Evolutionary conservation across 2,329 filamentous ascomycete genomes (phyloP), one percentile per base, ranked within the genome.

Genomic region (Fonsecaea monophora): DNA sequence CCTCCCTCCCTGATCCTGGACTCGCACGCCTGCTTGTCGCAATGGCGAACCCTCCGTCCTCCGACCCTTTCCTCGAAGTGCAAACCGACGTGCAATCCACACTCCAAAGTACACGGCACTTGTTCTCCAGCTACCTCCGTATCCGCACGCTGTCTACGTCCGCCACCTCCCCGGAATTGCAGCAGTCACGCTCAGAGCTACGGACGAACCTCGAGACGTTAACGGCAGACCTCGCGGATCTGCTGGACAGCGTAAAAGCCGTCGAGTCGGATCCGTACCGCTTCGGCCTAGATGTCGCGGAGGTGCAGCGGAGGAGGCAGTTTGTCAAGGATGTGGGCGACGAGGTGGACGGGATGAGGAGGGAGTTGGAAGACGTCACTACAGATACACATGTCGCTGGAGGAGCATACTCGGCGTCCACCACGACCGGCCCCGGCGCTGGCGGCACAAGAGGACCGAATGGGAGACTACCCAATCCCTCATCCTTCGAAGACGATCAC

Each of bases 101-200:
- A 68, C 89, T 99, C 70, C 86, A 90, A 71, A 88, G 87, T 13
- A 91, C 92, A 61, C 90, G 94, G 9, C 90, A 94, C 60, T 89
- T 97, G 65, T 97, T 97, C 84, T 89, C 91, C 70, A 97, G 94
- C 15, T 99, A 97, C 83, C 87, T 97, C 53, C 94, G 95, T 76
- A 99, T 99, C 81, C 92, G 93, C 76, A 95, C 93, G 54, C 89
- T 96, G 32, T 87, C 89, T 66, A 89, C 89, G 48, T 86, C 87
- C 8, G 81, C 89, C 13, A 84, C 84, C 53, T 94, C 92, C 18
- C 93, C 92, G 12, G 87, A 90, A 77, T 85, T 89, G 18, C 78
- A 83, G 53, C 87, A 89, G 81, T 84, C 87, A 4, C 86, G 87
- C 64, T 77, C 79, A 53, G 95, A 99, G 78, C 92, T 99, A 67